Evolutionary conservation across 2,329 filamentous ascomycete genomes (phyloP), one percentile per base, ranked within the genome.

Genomic region (Chrysosporium queenslandicum): DNA sequence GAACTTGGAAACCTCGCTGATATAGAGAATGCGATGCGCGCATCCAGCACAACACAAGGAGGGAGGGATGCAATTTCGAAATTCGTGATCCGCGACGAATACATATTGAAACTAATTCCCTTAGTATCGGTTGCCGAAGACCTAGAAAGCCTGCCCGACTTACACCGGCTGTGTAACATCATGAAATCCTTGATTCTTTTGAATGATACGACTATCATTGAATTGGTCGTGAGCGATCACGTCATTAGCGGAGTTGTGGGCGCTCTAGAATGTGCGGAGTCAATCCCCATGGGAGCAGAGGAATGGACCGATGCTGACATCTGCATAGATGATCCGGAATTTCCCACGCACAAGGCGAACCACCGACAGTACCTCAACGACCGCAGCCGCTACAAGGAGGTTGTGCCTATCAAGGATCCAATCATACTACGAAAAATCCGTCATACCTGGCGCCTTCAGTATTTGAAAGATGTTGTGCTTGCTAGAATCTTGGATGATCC

Each of bases 401-500:
- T 98, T 11, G 90, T 98, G 16, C 85, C 81, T 50, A 96, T 98
- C 60, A 85, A 90, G 60, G 87, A 96, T 61, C 78, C 83, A 4
- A 72, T 79, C 48, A 87, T 96, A 57, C 82, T 84, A 59, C 83
- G 81, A 61, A 97, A 97, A 74, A 97, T 98, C 36, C 90, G 96
- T 64, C 88, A 90, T 67, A 97, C 92, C 0, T 96, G 96, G 72
- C 86, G 92, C 36, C 74, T 98, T 30, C 90, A 95, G 64, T 98
- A 98, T 66, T 77, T 98, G 51, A 98, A 97, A 68, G 92, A 98
- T 63, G 92, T 98, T n/a, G 91, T 97, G 0, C 78, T 98, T 40
- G 92, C 92, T 27, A 82, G 92, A 57, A 97, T 98, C 58, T 77
- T 98, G 56, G 92, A 98, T 69, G 92, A 98, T 67, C 91, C 91